Percentiles rank a stretch among this genome's conserved stretches.
phyloP scores from a whole-genome alignment of 495 filamentous ascomycete genomes.

The Hapsidospora chrysogenum region DNA sequence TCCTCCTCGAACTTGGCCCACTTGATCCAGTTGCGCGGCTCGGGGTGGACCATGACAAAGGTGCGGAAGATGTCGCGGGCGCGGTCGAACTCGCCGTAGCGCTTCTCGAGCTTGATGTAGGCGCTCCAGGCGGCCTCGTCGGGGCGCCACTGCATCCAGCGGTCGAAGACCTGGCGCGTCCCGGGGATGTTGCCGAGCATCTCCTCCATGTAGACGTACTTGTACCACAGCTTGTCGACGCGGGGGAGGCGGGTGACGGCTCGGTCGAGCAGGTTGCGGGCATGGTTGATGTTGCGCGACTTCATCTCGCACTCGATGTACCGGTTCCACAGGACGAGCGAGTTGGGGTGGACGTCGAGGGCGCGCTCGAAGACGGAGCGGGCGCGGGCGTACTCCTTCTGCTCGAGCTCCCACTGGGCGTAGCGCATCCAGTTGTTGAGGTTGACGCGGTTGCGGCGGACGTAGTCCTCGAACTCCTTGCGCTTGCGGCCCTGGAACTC shows the following conservation, averaged over 20 bases:
- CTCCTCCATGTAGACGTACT: constrained; percentile 98
- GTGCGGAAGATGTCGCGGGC: constrained; percentile 76
- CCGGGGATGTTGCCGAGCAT: constrained; percentile 86
- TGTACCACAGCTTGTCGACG: constrained; percentile 94
- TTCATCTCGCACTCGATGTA: constrained; percentile 98
- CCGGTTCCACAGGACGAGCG: constrained; percentile 39
- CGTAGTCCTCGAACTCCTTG: constrained; percentile 97
- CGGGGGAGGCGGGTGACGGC: constrained; percentile 85
- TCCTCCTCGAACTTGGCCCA: constrained; percentile 98
- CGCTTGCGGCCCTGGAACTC: constrained; percentile 92
- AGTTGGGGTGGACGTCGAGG: constrained; percentile 77
- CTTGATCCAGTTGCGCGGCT: constrained; percentile 95
- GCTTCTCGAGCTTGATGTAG: constrained; percentile 93
- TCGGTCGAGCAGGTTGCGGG: constrained; percentile 82
- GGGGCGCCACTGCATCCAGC: constrained; percentile 97
- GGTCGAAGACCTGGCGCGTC: constrained; percentile 86
- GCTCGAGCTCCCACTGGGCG: constrained; percentile 92
- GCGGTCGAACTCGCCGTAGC: constrained; percentile 77
- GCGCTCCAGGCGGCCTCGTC: constrained; percentile 90
- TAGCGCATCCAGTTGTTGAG: constrained; percentile 99
- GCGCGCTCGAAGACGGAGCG: constrained; percentile 94
- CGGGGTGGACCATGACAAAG: constrained; percentile 86
- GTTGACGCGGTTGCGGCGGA: constrained; percentile 82
- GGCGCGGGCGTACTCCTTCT: constrained; percentile 93
- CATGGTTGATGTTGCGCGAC: constrained; percentile 91